Evolutionary conservation across 2,329 filamentous ascomycete genomes (phyloP).

Genomic region (Lojkania enalia): DNA sequence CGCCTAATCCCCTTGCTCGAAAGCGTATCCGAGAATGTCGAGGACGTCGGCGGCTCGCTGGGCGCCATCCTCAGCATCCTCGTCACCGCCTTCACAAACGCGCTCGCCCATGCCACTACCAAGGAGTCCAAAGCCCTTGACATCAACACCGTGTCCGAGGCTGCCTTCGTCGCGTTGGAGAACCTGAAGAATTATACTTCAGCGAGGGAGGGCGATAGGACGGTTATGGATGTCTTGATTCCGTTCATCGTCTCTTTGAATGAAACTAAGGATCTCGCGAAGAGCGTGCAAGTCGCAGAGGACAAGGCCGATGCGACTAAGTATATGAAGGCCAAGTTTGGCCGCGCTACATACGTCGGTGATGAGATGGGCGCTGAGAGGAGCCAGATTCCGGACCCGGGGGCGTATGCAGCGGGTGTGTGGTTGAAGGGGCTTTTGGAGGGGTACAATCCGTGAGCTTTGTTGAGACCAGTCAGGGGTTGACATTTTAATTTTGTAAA

Average conservation of each 20-base stretch:
- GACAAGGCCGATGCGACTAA: constrained; percentile 80
- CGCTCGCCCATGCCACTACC: constrained; percentile 38
- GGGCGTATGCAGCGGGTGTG: constrained; percentile 73
- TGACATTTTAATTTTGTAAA: too few relatives aligned
- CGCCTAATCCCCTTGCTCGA: constrained; percentile 60
- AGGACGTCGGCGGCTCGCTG: constrained; percentile 73
- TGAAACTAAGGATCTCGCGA: constrained; percentile 64
- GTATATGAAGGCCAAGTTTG: constrained; percentile 86
- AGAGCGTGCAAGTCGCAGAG: constrained; percentile 73
- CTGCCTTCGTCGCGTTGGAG: constrained; percentile 50
- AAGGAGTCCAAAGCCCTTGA: constrained; percentile 36
- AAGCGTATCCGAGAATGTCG: constrained; percentile 63
- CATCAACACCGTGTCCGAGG: constrained; percentile 39
- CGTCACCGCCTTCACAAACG: constrained; percentile 71
- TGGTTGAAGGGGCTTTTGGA: constrained; percentile 69
- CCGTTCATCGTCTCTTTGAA: constrained; percentile 78
- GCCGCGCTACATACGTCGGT: constrained; percentile 79
- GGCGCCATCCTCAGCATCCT: constrained; percentile 83
- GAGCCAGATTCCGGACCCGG: constrained; percentile 63
- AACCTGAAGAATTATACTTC: constrained; percentile 72
- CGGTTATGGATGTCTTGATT: constrained; percentile 84
- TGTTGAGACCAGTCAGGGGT: too few relatives aligned
- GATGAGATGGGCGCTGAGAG: constrained; percentile 62
- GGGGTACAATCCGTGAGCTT: too few relatives aligned
- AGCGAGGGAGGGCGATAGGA: constrained; percentile 84